Evolutionary conservation across 129 eudicot genomes (phyloP), one percentile per base, ranked within the genome.

Genomic region (Rutidosis leptorrhynchoides): DNA sequence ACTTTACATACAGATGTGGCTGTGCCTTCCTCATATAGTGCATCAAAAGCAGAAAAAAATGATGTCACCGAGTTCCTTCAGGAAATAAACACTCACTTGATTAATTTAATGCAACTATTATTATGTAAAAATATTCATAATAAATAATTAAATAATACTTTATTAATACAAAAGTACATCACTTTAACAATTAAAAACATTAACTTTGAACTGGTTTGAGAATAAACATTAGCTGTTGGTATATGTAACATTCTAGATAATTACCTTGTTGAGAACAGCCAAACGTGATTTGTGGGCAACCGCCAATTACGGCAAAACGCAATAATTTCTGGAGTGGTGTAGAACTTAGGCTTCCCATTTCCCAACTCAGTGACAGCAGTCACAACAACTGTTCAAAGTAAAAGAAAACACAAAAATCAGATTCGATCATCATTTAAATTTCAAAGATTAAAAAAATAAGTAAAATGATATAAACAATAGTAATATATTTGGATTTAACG

Each of bases 241-340:
- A 56, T 19, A 58, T 19, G 74, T 29, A 70, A 52, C 25, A 54
- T 40, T 58, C 35, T 26, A 33, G 67, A 70, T 19, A 62, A 55
- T 76, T 74, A 93, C 99, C 96, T 89, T 77, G 99, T 88, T 49
- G 96, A 93, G 67, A 93, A 86, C 83, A 93, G 62, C 99, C 99
- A 93, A 78, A 93, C 77, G 68, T 93, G 95, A 80, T 93, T 93
- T 67, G 99, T 88, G 27, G 99, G 99, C 25, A 93, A 85, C 24
- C 96, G 92, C 99, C 99, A 93, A 70, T 86, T 77, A 72, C 99
- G 83, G 77, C 99, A 93, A 74, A 93, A 93, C 61, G 88, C 86
- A 32, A 93, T 93, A 33, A 93, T 65, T 40, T 89, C 96, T 15
- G 99, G 92, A 68, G 99, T 93, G 66, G 99, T 89, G 78, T 93